Percentiles rank a stretch among this genome's conserved stretches.
These are phyloP conservation scores for Rhodomyrtus psidioides DNA, from an alignment of 441 rosid genomes.

Conservation along the genomic window DNA sequence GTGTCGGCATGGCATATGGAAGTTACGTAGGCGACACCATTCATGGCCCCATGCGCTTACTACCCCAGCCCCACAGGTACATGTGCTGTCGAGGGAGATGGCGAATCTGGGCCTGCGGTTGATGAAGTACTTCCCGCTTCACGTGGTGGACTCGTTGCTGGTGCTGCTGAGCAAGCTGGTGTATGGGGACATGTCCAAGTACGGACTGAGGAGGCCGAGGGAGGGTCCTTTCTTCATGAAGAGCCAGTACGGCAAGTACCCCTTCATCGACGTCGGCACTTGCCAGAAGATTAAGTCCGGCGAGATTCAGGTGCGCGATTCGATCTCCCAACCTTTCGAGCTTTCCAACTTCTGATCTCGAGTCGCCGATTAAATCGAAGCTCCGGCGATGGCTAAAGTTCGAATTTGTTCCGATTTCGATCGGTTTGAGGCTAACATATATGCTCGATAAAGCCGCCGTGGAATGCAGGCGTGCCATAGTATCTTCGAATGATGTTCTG, in stretches of 20 bases:
- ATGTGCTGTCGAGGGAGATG: constrained; percentile 25
- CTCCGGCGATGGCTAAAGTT: background rate
- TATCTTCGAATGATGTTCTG: background rate
- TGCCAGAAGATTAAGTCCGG: constrained; percentile 30
- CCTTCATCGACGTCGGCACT: constrained; percentile 41
- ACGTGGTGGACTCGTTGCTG: constrained; percentile 22
- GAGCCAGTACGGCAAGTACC: constrained; percentile 33
- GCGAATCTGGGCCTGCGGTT: constrained; percentile 17
- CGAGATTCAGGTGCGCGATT: constrained; percentile 32
- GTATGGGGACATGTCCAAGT: constrained; percentile 30
- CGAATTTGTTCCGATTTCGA: background rate
- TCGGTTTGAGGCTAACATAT: background rate
- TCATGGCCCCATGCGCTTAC: background rate
- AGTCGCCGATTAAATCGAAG: background rate
- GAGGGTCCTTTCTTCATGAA: constrained; percentile 23
- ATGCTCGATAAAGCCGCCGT: too few species aligned
- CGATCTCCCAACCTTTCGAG: background rate
- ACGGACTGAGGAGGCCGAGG: constrained; percentile 12
- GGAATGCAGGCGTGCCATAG: too few species aligned
- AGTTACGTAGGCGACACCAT: background rate
- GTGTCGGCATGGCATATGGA: too few species aligned
- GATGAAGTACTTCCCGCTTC: constrained; percentile 14
- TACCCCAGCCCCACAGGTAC: constrained; percentile 21
- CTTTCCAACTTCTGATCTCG: background rate
- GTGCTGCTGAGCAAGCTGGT: constrained; percentile 16